Base-by-base conservation (phyloP, 345 rosid genomes). In the Arabidopsis suecica region DNA sequence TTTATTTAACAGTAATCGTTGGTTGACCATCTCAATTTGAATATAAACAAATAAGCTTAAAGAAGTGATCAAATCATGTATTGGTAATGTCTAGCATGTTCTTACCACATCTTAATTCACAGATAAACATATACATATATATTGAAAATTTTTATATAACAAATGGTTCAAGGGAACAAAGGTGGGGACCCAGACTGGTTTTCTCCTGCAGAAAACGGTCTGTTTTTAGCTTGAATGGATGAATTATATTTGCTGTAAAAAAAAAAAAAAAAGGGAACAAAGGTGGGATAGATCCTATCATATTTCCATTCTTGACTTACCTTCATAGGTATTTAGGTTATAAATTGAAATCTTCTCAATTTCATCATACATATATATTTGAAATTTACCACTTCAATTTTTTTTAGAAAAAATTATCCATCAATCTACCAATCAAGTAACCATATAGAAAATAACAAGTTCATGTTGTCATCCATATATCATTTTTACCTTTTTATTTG, bases 61-160 rank as follows among this genome's bases (percentile, higher is more conserved):
- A 48, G 68, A 65, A 65, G 72, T 77, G 77, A 50, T 13, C 68
- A 65, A 6, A 58, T 77, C 77, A 71, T 77, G 81, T 16, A 20
- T 49, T 37, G 23, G n/a, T 77, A 57, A 71, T 71, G 80, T 71
- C 56, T 32, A 77, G 14, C 81, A 77, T 77, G 77, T 71, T 77
- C 61, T 10, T 48, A 40, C 6, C 62, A 77, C 62, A 56, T 57
- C 68, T 54, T 32, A 49, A 10, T 56, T 28, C 48, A 38, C 13
- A 54, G 5, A 14, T 13, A 53, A 61, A 61, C 23, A 61, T 42
- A 44, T 4, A 42, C 4, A 42, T 51, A 38, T 18, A 5, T 28
- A 61, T 60, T 5, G 20, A n/a, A n/a, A n/a, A 61, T 68, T 22
- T 48, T 51, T 14, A 40, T 41, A 67, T 28, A 28, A 28, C 66